Evolutionary conservation across 208 protist species (phyloP).

Genomic region (Acanthamoeba castellanii): DNA sequence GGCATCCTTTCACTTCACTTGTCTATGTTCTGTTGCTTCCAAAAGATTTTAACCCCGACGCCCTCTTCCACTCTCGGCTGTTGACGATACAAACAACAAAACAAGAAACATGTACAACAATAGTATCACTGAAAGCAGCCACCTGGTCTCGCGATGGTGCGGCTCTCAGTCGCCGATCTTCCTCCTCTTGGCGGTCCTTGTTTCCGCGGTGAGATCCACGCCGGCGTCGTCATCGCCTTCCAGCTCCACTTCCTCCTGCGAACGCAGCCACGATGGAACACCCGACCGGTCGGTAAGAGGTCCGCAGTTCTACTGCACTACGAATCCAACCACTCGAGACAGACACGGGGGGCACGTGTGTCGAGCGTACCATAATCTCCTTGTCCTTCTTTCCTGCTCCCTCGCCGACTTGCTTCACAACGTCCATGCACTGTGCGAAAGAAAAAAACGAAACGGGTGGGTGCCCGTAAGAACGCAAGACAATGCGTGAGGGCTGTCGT

Average conservation of each 20-base stretch:
- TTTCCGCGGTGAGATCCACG: conserved; percentile 10
- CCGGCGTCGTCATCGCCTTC: conserved; percentile 49
- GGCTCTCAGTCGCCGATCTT: background rate
- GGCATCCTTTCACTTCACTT: no score
- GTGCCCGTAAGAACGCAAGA: background rate
- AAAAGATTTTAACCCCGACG: no score
- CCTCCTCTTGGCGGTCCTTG: conserved; percentile 46
- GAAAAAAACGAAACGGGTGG: no score
- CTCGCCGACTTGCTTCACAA: conserved; percentile 44
- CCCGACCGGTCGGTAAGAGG: background rate
- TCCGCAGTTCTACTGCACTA: background rate
- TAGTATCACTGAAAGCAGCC: no score
- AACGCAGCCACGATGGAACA: background rate
- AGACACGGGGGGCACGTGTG: background rate
- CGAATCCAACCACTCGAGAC: background rate
- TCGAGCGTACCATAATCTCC: conserved; percentile 8
- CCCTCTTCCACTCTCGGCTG: no score
- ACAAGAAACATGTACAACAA: no score
- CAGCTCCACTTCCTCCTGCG: conserved; percentile 37
- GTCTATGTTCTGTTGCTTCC: no score
- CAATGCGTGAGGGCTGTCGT: background rate
- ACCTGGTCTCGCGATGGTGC: no score
- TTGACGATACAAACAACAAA: no score
- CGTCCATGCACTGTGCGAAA: conserved; percentile 55
- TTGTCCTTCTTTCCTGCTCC: conserved; percentile 28